These are phyloP conservation scores for Cladosporium sp. DNA, from an alignment of 2,329 filamentous ascomycete genomes.

Conservation along the genomic window DNA sequence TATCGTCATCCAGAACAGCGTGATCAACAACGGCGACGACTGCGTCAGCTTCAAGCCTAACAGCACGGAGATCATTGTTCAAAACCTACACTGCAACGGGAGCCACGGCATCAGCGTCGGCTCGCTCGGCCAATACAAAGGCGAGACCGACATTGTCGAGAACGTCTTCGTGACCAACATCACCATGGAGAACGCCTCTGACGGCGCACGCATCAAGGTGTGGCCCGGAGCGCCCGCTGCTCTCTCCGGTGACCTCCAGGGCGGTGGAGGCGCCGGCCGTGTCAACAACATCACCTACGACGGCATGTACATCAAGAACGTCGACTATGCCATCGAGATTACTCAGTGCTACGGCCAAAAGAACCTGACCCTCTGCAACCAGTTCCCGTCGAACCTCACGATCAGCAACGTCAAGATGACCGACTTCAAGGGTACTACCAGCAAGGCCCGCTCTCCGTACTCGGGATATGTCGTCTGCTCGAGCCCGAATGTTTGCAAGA, in stretches of 20 bases:
- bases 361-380: conserved; percentile 61
- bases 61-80: conserved; percentile 66
- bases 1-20: conserved; percentile 66
- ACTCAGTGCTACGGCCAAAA: conserved; percentile 67
- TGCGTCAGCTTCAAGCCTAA: conserved; percentile 76
- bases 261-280: conserved; percentile 62
- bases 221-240: conserved; percentile 62
- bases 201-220: conserved; percentile 72
- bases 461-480: conserved; percentile 48
- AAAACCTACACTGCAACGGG: conserved; percentile 66
- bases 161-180: conserved; percentile 58
- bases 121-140: conserved; percentile 66
- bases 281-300: conserved; percentile 70
- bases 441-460: conserved; percentile 43
- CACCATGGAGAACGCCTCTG: conserved; percentile 46
- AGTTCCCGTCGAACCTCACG: conserved; percentile 57
- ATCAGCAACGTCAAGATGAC: conserved; percentile 58
- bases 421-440: conserved; percentile 58
- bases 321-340: conserved; percentile 65
- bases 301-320: conserved; percentile 59
- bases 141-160: conserved; percentile 65
- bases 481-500: conserved; percentile 47
- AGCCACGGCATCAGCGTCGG: conserved; percentile 74
- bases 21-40: conserved; percentile 66
- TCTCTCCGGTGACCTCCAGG: conserved; percentile 61